Conservation (phyloP, 495 filamentous ascomycete species). For the Xylaria venustula region DNA sequence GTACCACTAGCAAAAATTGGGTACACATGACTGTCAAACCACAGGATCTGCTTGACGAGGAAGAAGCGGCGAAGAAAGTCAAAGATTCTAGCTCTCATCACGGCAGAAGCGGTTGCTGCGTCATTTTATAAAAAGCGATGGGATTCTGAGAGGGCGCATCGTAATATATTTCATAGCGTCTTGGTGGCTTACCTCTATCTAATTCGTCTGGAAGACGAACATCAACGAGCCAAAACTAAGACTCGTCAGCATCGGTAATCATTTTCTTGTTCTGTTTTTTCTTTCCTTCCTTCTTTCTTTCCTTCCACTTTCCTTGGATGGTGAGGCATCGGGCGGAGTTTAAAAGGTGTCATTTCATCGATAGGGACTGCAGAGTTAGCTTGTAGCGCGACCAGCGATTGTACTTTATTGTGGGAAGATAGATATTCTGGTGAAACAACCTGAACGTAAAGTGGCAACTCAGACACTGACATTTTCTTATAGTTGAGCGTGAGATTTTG, state of each 20-base stretch:
- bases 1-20: constrained; percentile 67
- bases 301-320: constrained; percentile 10
- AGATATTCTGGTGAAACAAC: too few species aligned
- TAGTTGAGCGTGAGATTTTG: background rate
- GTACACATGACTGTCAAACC: constrained; percentile 93
- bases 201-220: background rate
- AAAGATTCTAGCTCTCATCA: constrained; percentile 62
- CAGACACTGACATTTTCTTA: background rate
- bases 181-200: background rate
- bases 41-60: constrained; percentile 85
- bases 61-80: constrained; percentile 70
- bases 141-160: background rate
- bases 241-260: constrained; percentile 7
- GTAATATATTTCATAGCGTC: constrained; percentile 8
- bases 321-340: constrained; percentile 17
- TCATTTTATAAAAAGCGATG: constrained; percentile 57
- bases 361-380: constrained; percentile 4
- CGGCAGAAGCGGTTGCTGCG: constrained; percentile 75
- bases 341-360: constrained; percentile 8
- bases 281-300: constrained; percentile 14
- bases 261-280: constrained; percentile 11
- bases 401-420: constrained; percentile 16
- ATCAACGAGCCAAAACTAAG: background rate
- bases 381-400: constrained; percentile 9
- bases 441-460: too few species aligned